Percentiles rank a stretch among this genome's conserved stretches.
Evolutionary conservation across 1,284 basidiomycete genomes (phyloP).

Genomic region (Rhizopogon parksii): DNA sequence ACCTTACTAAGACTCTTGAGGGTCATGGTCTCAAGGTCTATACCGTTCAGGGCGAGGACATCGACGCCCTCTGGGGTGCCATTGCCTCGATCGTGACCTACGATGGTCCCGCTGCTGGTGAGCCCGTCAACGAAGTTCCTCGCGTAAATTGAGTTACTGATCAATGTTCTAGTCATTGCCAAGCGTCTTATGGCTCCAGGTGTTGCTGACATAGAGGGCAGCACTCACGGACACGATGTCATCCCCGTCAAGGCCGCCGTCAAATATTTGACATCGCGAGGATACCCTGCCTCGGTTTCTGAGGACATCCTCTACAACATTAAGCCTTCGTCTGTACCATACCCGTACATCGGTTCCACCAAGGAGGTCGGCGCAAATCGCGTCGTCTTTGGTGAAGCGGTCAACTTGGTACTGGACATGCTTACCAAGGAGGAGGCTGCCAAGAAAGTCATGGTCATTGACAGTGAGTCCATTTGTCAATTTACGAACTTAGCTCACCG

Average conservation of each 20-base stretch:
- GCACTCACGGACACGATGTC: conserved; percentile 75
- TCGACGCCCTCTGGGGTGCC: conserved; percentile 69
- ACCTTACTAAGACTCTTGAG: conserved; percentile 60
- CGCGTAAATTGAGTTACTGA: conserved; percentile 4
- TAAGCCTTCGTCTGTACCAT: conserved; percentile 51
- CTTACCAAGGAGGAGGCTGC: conserved; percentile 69
- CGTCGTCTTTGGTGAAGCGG: conserved; percentile 77
- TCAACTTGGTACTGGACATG: conserved; percentile 67
- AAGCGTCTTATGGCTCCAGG: conserved; percentile 81
- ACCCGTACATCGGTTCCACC: conserved; percentile 60
- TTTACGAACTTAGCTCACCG: conserved; percentile 3
- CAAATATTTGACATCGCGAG: conserved; percentile 62
- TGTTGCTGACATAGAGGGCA: conserved; percentile 71
- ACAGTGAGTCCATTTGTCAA: conserved; percentile 45
- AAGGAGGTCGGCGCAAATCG: conserved; percentile 75
- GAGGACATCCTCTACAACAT: conserved; percentile 57
- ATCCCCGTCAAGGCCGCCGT: conserved; percentile 72
- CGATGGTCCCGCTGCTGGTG: conserved; percentile 71
- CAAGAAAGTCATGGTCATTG: conserved; percentile 80
- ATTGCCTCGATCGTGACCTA: conserved; percentile 49
- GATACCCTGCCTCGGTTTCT: conserved; percentile 47
- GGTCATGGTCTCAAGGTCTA: conserved; percentile 77
- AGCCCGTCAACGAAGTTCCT: conserved; percentile 13
- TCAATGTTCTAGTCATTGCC: conserved; percentile 43
- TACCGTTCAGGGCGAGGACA: conserved; percentile 67